Conservation (phyloP, 108 stramenopile species). For the Fragilaria radians region DNA sequence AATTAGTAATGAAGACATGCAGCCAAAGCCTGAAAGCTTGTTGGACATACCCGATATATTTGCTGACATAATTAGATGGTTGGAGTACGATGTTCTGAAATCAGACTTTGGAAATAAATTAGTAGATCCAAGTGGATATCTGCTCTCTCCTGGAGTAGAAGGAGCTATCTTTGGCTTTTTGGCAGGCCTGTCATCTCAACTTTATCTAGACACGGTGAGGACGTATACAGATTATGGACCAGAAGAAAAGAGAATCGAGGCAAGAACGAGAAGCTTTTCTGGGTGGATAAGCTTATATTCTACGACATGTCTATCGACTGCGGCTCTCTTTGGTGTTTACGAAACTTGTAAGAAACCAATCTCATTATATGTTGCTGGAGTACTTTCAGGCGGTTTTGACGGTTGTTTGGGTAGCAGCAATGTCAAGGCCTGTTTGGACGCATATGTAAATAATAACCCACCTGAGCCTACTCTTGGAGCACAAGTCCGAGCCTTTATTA, state of each 20-base stretch:
- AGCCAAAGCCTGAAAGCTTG: background rate
- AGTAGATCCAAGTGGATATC: slow-evolving; percentile 5
- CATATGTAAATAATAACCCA: slow-evolving; percentile 52
- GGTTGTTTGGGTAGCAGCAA: slow-evolving; percentile 53
- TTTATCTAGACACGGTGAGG: slow-evolving; percentile 66
- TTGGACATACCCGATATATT: slow-evolving; percentile 64
- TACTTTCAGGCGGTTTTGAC: slow-evolving; percentile 59
- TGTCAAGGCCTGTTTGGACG: slow-evolving; percentile 53
- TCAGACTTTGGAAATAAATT: slow-evolving; percentile 49
- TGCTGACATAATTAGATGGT: slow-evolving; percentile 71
- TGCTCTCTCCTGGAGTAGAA: slow-evolving; percentile 19
- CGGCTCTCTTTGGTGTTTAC: slow-evolving; percentile 72
- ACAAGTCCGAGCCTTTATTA: slow-evolving; percentile 38
- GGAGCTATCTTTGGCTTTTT: slow-evolving; percentile 55
- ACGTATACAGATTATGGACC: slow-evolving; percentile 48
- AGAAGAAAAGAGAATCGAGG: slow-evolving; percentile 37
- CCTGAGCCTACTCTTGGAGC: slow-evolving; percentile 42
- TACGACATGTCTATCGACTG: slow-evolving; percentile 37
- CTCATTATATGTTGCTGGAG: slow-evolving; percentile 24
- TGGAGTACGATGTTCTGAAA: slow-evolving; percentile 67
- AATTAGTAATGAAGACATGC: background rate
- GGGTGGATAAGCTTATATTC: slow-evolving; percentile 57
- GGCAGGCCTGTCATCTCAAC: slow-evolving; percentile 56
- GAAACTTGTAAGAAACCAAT: slow-evolving; percentile 50
- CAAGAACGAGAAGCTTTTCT: slow-evolving; percentile 30